These are phyloP conservation scores for Exophiala sideris DNA, from an alignment of 2,329 filamentous ascomycete species.

Conservation along the genomic window DNA sequence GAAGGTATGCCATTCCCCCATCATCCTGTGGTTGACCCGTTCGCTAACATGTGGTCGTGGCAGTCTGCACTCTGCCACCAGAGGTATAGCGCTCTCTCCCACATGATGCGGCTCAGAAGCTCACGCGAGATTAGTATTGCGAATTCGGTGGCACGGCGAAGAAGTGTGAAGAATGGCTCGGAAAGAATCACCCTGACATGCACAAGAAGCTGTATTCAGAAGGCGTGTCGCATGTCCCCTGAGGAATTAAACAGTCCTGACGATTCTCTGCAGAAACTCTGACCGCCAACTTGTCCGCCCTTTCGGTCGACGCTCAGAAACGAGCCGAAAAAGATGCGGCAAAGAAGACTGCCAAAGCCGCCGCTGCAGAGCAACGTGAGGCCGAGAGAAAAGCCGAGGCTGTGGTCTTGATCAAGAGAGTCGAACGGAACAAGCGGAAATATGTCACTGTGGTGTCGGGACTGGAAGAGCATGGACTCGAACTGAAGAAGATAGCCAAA, in stretches of 20 bases:
- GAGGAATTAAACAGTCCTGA: neutral
- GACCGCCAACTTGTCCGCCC: constrained; percentile 75
- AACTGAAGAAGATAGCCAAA: constrained; percentile 93
- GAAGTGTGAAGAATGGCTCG: constrained; percentile 96
- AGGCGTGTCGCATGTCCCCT: constrained; percentile 54
- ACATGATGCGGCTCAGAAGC: neutral
- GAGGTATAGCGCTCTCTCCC: constrained; percentile 52
- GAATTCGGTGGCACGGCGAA: constrained; percentile 95
- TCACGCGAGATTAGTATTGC: constrained; percentile 68
- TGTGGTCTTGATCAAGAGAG: constrained; percentile 87
- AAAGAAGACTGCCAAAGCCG: constrained; percentile 95
- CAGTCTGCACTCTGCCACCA: constrained; percentile 64
- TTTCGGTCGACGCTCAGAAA: constrained; percentile 89
- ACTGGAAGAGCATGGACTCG: constrained; percentile 83
- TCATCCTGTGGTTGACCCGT: neutral
- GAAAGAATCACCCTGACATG: constrained; percentile 67
- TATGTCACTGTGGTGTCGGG: constrained; percentile 90
- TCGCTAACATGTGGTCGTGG: constrained; percentile 19
- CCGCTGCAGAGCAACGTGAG: constrained; percentile 77
- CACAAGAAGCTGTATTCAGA: constrained; percentile 81
- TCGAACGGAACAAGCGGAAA: constrained; percentile 97
- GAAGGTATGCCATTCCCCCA: constrained; percentile 48
- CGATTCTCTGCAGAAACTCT: constrained; percentile 61
- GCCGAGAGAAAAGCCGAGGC: constrained; percentile 77
- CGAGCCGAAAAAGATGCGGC: constrained; percentile 92